phyloP scores from a whole-genome alignment of 202 grass and related monocot genomes.

The Carex arenaria region DNA sequence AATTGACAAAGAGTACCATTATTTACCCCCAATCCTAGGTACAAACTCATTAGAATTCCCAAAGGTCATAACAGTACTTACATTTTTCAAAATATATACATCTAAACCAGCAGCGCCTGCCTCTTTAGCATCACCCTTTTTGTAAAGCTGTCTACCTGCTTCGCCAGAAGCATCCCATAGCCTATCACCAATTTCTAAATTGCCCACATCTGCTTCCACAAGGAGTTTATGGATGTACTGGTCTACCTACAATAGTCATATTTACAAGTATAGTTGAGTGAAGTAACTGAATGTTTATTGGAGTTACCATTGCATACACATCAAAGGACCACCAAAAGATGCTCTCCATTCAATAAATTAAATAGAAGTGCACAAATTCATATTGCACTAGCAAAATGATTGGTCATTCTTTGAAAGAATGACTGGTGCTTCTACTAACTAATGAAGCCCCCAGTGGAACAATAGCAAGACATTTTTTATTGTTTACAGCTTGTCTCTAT shows the following conservation, averaged over 20 bases:
- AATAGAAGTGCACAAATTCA: not conserved
- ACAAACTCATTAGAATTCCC: slow-evolving; percentile 19
- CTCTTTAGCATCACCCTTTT: slow-evolving; percentile 65
- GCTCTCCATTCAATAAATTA: not conserved
- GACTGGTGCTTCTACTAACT: not conserved
- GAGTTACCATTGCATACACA: not conserved
- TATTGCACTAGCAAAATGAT: not conserved
- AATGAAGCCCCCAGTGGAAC: not conserved
- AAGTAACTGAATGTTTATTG: not conserved
- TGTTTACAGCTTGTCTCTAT: not conserved
- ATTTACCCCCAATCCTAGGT: not conserved
- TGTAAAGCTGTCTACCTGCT: slow-evolving; percentile 68
- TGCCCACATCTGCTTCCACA: slow-evolving; percentile 60
- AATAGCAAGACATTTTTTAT: not conserved
- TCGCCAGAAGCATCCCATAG: slow-evolving; percentile 66
- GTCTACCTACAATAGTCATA: slow-evolving; percentile 55
- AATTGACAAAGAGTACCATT: not conserved
- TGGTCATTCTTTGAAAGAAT: not conserved
- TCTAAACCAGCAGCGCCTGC: slow-evolving; percentile 52
- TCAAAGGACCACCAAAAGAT: not conserved
- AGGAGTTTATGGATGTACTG: slow-evolving; percentile 85
- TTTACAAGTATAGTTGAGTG: not conserved
- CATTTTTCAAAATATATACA: slow-evolving; percentile 89
- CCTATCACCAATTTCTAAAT: slow-evolving; percentile 34
- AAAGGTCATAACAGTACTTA: slow-evolving; percentile 25